Evolutionary conservation across 2,329 filamentous ascomycete genomes (phyloP).

Genomic region (Cladosporium sp.): DNA sequence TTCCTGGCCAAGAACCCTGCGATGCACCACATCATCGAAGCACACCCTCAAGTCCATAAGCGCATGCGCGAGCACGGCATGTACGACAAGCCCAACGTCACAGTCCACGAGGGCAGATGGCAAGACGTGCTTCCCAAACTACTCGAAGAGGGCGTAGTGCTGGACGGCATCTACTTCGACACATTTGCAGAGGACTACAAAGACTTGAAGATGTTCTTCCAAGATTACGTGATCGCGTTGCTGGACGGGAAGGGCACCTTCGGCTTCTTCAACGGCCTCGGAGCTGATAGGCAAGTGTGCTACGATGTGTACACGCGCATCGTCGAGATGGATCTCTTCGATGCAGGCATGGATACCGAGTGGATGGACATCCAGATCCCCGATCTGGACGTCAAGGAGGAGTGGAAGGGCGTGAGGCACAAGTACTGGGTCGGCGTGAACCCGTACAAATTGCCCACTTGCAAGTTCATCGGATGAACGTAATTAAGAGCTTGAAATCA

Average conservation of each 20-base stretch:
- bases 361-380: conserved; percentile 78
- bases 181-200: conserved; percentile 94
- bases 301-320: conserved; percentile 94
- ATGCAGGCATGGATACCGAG: conserved; percentile 83
- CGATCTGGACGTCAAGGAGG: conserved; percentile 63
- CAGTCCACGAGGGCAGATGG: conserved; percentile 47
- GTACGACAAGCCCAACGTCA: conserved; percentile 46
- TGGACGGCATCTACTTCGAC: conserved; percentile 78
- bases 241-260: conserved; percentile 59
- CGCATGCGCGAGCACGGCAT: conserved; percentile 45
- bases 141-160: conserved; percentile 38
- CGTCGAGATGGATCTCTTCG: conserved; percentile 82
- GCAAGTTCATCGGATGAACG: conserved; percentile 64
- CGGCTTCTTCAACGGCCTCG: conserved; percentile 70
- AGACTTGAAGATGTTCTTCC: conserved; percentile 81
- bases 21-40: conserved; percentile 49
- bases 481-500: neutral
- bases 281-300: conserved; percentile 85
- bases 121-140: conserved; percentile 46
- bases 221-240: conserved; percentile 76
- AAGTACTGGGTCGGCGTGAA: conserved; percentile 81
- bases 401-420: conserved; percentile 84
- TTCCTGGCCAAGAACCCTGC: conserved; percentile 42
- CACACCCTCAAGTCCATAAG: conserved; percentile 46
- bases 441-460: conserved; percentile 69